Conservation (phyloP, 1,284 basidiomycete genomes). For the Ceratobasidium sp. region DNA sequence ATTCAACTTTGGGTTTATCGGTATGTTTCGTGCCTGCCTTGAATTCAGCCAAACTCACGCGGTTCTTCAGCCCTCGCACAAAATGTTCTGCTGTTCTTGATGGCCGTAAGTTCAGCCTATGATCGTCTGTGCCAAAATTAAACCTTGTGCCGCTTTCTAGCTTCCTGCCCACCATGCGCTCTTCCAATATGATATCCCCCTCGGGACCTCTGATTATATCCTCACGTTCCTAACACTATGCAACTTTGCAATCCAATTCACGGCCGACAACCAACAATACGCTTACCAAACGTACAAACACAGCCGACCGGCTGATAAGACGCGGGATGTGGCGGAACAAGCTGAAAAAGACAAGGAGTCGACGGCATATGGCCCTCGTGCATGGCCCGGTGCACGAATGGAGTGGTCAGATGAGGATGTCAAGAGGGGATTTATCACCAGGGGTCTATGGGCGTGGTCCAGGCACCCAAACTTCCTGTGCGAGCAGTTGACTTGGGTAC, state of each 20-base stretch:
- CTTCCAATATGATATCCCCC: conserved; percentile 50
- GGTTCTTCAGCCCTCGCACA: conserved; percentile 67
- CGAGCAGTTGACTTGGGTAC: conserved; percentile 85
- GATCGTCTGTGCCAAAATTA: conserved; percentile 42
- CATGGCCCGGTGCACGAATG: conserved; percentile 71
- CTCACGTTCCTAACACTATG: conserved; percentile 67
- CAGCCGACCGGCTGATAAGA: conserved; percentile 44
- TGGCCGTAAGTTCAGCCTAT: conserved; percentile 58
- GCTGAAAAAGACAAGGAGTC: conserved; percentile 2
- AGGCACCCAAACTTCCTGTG: conserved; percentile 92
- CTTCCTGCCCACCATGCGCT: conserved; percentile 58
- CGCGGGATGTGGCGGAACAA: background rate
- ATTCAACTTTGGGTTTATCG: conserved; percentile 82
- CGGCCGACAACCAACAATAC: conserved; percentile 90
- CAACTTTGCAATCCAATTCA: conserved; percentile 74
- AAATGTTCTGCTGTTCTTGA: conserved; percentile 79
- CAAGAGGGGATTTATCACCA: conserved; percentile 83
- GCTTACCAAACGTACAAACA: conserved; percentile 73
- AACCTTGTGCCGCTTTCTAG: conserved; percentile 45
- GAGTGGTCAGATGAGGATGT: conserved; percentile 71
- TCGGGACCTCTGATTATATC: conserved; percentile 70
- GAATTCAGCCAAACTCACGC: background rate
- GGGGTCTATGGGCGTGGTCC: conserved; percentile 84
- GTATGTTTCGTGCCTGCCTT: conserved; percentile 53
- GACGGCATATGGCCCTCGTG: conserved; percentile 47